These are phyloP conservation scores for Stephanodiscus triporus DNA, from an alignment of 108 stramenopile genomes.

Conservation along the genomic window DNA sequence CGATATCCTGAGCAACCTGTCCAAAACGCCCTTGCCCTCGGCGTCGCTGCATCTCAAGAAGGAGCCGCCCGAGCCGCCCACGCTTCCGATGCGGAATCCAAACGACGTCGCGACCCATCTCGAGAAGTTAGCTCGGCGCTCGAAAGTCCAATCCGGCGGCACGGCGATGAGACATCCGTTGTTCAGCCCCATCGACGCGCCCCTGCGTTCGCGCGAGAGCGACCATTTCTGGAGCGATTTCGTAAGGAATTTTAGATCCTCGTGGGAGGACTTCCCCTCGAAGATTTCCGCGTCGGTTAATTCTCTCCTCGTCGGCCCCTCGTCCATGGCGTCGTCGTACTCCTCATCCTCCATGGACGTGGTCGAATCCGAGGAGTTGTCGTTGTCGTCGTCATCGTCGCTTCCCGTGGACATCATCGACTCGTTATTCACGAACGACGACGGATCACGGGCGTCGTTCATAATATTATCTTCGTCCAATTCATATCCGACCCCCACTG, in stretches of 20 bases:
- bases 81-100: slow-evolving; percentile 64
- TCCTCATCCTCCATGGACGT: slow-evolving; percentile 19
- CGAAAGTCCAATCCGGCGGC: slow-evolving; percentile 51
- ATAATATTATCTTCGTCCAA: slow-evolving; percentile 1
- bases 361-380: slow-evolving; percentile 2
- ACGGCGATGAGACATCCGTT: slow-evolving; percentile 67
- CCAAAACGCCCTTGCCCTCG: slow-evolving; percentile 28
- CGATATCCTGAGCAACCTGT: slow-evolving; percentile 32
- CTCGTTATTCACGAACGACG: slow-evolving; percentile 2
- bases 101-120: slow-evolving; percentile 60
- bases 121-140: slow-evolving; percentile 55
- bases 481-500: background rate
- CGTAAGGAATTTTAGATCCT: slow-evolving; percentile 75
- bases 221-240: slow-evolving; percentile 49
- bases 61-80: slow-evolving; percentile 51
- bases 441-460: background rate
- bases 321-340: slow-evolving; percentile 18
- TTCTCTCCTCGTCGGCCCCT: slow-evolving; percentile 1
- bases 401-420: slow-evolving; percentile 15
- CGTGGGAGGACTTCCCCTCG: slow-evolving; percentile 61
- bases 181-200: slow-evolving; percentile 52
- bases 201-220: slow-evolving; percentile 18
- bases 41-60: slow-evolving; percentile 38
- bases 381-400: slow-evolving; percentile 21
- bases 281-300: slow-evolving; percentile 47